Conservation (phyloP, 495 filamentous ascomycete genomes). For the Penicillium robsamsonii region DNA sequence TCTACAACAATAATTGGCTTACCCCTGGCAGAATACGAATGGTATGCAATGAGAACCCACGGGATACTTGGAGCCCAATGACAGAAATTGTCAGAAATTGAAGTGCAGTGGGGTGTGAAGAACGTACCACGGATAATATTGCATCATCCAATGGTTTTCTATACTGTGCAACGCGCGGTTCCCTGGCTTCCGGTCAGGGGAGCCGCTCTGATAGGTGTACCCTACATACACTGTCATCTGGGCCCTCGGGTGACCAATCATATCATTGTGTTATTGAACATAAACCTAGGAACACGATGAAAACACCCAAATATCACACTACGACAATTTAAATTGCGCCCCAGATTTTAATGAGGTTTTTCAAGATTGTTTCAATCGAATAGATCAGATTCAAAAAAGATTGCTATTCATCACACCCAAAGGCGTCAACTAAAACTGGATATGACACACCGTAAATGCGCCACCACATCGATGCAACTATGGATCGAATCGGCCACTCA, state of each 20-base stretch:
- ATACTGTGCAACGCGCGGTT: neutral
- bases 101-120: neutral
- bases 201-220: neutral
- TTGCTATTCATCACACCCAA: neutral
- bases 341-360: neutral
- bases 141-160: neutral
- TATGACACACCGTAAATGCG: conserved; percentile 5
- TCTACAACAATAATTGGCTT: neutral
- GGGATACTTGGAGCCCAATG: neutral
- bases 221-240: neutral
- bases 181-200: conserved; percentile 7
- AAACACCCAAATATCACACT: conserved; percentile 3
- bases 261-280: neutral
- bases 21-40: neutral
- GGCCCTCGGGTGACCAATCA: neutral
- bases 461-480: neutral
- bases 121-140: neutral
- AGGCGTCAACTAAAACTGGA: neutral
- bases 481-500: conserved; percentile 5
- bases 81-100: neutral
- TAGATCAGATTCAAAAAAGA: neutral
- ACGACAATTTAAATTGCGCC: neutral
- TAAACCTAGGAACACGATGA: conserved; percentile 5
- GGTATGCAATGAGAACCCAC: neutral
- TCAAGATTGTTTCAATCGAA: neutral